Conservation (phyloP, 148 eudicot species). For the Diospyros kaki region DNA sequence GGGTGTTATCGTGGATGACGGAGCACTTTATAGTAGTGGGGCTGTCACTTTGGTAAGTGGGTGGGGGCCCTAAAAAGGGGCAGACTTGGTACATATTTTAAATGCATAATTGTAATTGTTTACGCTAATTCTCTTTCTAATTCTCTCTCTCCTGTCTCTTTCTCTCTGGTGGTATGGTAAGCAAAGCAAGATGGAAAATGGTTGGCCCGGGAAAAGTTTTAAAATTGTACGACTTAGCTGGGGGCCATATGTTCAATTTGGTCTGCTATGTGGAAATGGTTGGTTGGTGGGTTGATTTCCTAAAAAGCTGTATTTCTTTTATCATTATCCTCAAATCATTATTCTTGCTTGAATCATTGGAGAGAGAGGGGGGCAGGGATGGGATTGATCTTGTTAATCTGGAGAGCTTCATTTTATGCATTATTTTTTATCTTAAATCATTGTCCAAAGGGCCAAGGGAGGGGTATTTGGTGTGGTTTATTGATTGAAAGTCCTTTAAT, state of each 20-base stretch:
- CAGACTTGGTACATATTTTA: conserved; percentile 17
- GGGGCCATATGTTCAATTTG: background rate
- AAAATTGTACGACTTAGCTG: too few species aligned
- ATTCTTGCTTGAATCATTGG: background rate
- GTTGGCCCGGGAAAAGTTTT: conserved; percentile 14
- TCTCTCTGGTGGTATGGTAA: conserved; percentile 17
- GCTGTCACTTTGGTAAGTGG: conserved; percentile 44
- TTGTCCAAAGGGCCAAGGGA: too few species aligned
- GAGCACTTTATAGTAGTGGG: conserved; percentile 51
- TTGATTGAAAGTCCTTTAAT: too few species aligned
- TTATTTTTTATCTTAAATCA: background rate
- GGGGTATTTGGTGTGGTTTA: background rate
- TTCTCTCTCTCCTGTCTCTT: conserved; percentile 24
- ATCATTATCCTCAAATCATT: background rate
- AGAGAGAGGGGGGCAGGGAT: background rate
- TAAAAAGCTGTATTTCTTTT: background rate
- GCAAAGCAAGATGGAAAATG: conserved; percentile 23
- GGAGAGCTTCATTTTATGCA: too few species aligned
- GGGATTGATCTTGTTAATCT: background rate
- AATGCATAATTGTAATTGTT: background rate
- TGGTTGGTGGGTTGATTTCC: conserved; percentile 14
- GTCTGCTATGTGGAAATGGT: background rate
- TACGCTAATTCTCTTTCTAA: conserved; percentile 22
- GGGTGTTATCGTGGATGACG: conserved; percentile 58
- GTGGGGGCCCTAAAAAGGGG: conserved; percentile 41